Percentiles rank a stretch among this genome's conserved stretches.
Evolutionary conservation across 2,329 filamentous ascomycete species (phyloP).

Genomic region (Scorias spongiosa): DNA sequence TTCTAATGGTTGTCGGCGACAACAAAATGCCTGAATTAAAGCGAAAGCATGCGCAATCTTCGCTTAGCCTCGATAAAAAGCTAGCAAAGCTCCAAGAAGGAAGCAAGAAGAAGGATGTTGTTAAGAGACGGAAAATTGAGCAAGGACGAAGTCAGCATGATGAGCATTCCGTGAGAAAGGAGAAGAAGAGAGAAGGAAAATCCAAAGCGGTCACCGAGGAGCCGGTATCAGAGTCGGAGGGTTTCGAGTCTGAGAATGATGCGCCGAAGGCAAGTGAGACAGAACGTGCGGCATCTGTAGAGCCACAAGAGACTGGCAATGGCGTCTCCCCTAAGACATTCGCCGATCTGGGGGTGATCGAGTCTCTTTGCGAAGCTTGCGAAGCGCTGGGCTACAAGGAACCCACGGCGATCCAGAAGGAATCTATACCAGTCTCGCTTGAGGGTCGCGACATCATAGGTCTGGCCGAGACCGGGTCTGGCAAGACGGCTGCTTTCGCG

Average conservation of each 20-base stretch:
- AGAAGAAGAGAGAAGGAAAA: conserved; percentile 5
- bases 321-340: conserved; percentile 41
- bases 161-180: not conserved
- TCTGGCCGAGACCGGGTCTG: conserved; percentile 84
- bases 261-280: conserved; percentile 9
- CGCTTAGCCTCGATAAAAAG: not conserved
- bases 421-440: conserved; percentile 70
- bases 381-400: conserved; percentile 63
- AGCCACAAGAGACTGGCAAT: not conserved
- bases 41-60: not conserved
- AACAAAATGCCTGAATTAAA: not conserved
- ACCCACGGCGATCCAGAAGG: conserved; percentile 76
- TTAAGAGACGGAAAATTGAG: not conserved
- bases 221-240: conserved; percentile 1
- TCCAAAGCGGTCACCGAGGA: conserved; percentile 1
- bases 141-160: not conserved
- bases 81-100: not conserved
- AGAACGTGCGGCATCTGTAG: conserved; percentile 5
- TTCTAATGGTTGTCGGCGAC: too few relatives aligned
- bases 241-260: conserved; percentile 10
- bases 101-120: not conserved
- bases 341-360: conserved; percentile 62
- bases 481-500: conserved; percentile 91
- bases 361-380: conserved; percentile 81
- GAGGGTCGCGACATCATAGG: conserved; percentile 78